These are phyloP conservation scores for Fusarium torreyae DNA, from an alignment of 2,329 filamentous ascomycete species.

Conservation along the genomic window DNA sequence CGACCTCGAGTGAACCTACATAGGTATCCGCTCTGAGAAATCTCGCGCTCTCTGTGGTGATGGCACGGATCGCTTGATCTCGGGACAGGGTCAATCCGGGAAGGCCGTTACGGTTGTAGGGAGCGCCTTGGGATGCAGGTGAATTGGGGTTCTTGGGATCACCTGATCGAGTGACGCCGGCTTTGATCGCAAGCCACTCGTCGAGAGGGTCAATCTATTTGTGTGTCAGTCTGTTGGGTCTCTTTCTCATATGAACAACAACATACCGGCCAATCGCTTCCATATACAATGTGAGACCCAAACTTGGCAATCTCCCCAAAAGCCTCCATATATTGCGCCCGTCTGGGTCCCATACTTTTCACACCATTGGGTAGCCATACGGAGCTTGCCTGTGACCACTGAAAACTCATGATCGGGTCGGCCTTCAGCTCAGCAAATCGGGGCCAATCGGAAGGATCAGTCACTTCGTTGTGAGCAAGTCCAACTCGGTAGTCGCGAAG, in stretches of 20 bases:
- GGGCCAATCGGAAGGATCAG: slow-evolving; percentile 35
- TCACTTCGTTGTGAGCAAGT: slow-evolving; percentile 40
- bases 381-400: slow-evolving; percentile 43
- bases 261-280: slow-evolving; percentile 44
- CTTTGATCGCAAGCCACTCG: slow-evolving; percentile 43
- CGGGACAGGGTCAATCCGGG: slow-evolving; percentile 23
- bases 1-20: slow-evolving; percentile 40
- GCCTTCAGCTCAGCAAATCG: slow-evolving; percentile 39
- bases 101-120: slow-evolving; percentile 29
- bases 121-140: slow-evolving; percentile 27
- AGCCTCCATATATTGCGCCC: slow-evolving; percentile 48
- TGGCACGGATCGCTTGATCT: slow-evolving; percentile 19
- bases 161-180: slow-evolving; percentile 35
- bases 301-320: slow-evolving; percentile 31
- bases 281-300: slow-evolving; percentile 25
- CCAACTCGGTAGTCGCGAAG: slow-evolving; percentile 19
- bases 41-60: slow-evolving; percentile 28
- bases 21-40: slow-evolving; percentile 37
- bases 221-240: fast-evolving
- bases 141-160: slow-evolving; percentile 42
- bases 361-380: slow-evolving; percentile 29
- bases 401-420: slow-evolving; percentile 40
- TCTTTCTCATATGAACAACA: fast-evolving
- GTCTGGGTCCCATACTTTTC: slow-evolving; percentile 29
- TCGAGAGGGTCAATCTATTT: slow-evolving; percentile 41